phyloP scores from a whole-genome alignment of 1,284 basidiomycete species.

The Cutaneotrichosporon cyanovorans region DNA sequence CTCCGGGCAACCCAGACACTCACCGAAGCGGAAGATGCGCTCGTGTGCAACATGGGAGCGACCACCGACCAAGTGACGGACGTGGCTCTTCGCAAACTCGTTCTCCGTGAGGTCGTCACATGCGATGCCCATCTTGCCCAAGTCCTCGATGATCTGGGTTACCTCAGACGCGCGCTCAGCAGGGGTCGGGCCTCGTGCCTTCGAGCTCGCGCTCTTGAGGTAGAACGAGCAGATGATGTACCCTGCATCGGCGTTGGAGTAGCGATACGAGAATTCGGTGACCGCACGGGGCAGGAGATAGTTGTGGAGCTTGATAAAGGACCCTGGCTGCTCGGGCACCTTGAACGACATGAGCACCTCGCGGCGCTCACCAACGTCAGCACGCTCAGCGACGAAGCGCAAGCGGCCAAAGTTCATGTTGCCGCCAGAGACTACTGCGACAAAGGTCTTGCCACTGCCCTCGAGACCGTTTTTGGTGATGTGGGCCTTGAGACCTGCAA shows the following conservation, averaged over 20 bases:
- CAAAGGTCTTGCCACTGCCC: conserved; percentile 76
- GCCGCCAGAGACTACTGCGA: conserved; percentile 87
- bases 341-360: conserved; percentile 89
- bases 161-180: conserved; percentile 61
- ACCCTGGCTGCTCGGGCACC: conserved; percentile 85
- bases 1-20: conserved; percentile 33
- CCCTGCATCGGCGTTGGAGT: conserved; percentile 55
- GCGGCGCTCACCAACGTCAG: conserved; percentile 88
- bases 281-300: conserved; percentile 83
- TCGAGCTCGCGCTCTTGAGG: conserved; percentile 53
- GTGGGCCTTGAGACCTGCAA: conserved; percentile 87
- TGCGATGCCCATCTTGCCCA: conserved; percentile 65
- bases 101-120: conserved; percentile 87
- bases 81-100: conserved; percentile 91
- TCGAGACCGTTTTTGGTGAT: conserved; percentile 72
- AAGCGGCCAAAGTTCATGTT: conserved; percentile 99
- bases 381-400: conserved; percentile 94
- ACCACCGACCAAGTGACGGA: conserved; percentile 90
- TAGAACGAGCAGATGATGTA: conserved; percentile 83
- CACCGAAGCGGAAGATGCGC: conserved; percentile 87
- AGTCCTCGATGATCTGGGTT: conserved; percentile 54
- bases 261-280: conserved; percentile 97
- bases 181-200: conserved; percentile 41
- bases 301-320: conserved; percentile 82
- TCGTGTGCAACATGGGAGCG: conserved; percentile 69